Evolutionary conservation across 2,329 filamentous ascomycete genomes (phyloP).

Genomic region (Phialophora tarda): DNA sequence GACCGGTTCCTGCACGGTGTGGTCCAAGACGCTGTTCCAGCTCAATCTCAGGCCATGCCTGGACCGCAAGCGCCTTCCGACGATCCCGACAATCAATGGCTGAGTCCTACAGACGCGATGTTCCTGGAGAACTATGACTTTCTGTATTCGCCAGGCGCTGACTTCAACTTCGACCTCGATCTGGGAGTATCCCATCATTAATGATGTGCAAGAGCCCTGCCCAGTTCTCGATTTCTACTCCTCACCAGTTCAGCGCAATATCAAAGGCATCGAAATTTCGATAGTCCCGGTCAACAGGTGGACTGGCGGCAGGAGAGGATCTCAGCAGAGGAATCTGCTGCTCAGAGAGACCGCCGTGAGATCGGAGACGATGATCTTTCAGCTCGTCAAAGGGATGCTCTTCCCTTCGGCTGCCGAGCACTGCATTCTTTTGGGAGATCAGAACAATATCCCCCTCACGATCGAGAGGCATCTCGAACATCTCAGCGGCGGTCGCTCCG

Average conservation of each 20-base stretch:
- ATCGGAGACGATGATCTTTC: slow-evolving; percentile 46
- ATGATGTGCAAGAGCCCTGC: not conserved
- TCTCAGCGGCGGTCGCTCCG: slow-evolving; percentile 44
- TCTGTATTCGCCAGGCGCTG: slow-evolving; percentile 42
- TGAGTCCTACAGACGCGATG: slow-evolving; percentile 39
- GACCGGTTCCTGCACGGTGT: slow-evolving; percentile 31
- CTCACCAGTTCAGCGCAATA: slow-evolving; percentile 46
- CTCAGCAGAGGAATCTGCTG: slow-evolving; percentile 48
- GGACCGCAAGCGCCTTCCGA: slow-evolving; percentile 27
- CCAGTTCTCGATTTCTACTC: not conserved
- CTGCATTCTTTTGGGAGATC: slow-evolving; percentile 46
- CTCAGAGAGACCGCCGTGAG: slow-evolving; percentile 52
- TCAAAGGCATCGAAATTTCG: slow-evolving; percentile 51
- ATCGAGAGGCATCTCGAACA: slow-evolving; percentile 49
- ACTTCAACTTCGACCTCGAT: slow-evolving; percentile 44
- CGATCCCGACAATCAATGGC: slow-evolving; percentile 25
- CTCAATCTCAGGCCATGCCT: slow-evolving; percentile 5
- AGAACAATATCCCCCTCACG: slow-evolving; percentile 52
- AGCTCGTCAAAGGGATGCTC: slow-evolving; percentile 48
- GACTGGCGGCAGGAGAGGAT: slow-evolving; percentile 40
- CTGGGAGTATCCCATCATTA: slow-evolving; percentile 27
- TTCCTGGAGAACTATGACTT: slow-evolving; percentile 40
- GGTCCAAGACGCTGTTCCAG: slow-evolving; percentile 1
- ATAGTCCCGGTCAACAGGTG: slow-evolving; percentile 40
- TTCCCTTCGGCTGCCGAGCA: slow-evolving; percentile 46